These are phyloP conservation scores for Serpula lacrymans DNA, from an alignment of 768 basidiomycete genomes.

Conservation along the genomic window DNA sequence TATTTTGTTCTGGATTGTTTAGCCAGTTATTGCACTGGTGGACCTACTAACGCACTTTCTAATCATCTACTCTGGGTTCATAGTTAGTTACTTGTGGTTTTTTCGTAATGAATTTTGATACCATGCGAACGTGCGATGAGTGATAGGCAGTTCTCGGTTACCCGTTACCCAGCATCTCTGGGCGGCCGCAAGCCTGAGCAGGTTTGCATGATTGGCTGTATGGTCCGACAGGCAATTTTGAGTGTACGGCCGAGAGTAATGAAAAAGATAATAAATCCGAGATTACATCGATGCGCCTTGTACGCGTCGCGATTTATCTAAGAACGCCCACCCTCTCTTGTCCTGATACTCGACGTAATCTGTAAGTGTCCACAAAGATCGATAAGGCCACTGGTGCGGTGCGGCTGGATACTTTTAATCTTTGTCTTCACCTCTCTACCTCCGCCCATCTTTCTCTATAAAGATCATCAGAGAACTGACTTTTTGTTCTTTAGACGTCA, in stretches of 20 bases:
- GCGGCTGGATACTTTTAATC: too few relatives aligned
- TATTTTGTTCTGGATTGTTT: too few relatives aligned
- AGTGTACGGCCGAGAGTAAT: neutral
- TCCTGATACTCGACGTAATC: conserved; percentile 7
- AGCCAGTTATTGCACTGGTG: too few relatives aligned
- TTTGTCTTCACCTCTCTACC: conserved; percentile 6
- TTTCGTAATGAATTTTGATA: too few relatives aligned
- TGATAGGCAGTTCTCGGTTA: too few relatives aligned
- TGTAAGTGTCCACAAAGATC: conserved; percentile 20
- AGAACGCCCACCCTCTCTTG: neutral
- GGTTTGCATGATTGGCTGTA: too few relatives aligned
- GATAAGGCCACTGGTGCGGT: conserved; percentile 14
- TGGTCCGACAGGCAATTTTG: conserved; percentile 1
- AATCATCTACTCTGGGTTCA: too few relatives aligned
- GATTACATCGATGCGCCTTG: neutral
- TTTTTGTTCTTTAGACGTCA: conserved; percentile 7
- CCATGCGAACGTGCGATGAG: too few relatives aligned
- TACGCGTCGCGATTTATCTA: neutral
- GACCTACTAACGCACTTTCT: too few relatives aligned
- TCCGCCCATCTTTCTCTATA: conserved; percentile 15
- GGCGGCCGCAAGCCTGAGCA: too few relatives aligned
- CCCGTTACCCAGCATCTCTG: too few relatives aligned
- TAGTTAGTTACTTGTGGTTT: too few relatives aligned
- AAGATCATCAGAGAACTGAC: conserved; percentile 14
- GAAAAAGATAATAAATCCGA: neutral